Conservation (phyloP, 2,329 filamentous ascomycete species). For the Coniochaeta ligniaria region DNA sequence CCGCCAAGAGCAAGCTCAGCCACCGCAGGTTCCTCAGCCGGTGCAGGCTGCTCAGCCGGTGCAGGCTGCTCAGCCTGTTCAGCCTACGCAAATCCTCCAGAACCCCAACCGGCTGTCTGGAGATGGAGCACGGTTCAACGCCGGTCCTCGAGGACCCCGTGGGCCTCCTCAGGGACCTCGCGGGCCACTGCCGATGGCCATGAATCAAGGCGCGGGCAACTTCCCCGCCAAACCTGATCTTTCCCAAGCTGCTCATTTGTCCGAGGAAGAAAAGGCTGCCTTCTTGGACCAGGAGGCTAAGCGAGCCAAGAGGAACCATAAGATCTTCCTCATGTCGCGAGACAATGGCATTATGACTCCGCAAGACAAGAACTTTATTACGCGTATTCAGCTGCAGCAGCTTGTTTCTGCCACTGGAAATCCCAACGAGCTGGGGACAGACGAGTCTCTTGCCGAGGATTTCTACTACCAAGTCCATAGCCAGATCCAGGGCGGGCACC, state of each 20-base stretch:
- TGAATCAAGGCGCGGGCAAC: not conserved
- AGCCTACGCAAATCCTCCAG: conserved; percentile 71
- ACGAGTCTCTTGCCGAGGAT: conserved; percentile 80
- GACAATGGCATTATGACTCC: conserved; percentile 98
- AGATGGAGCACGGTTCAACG: conserved; percentile 31
- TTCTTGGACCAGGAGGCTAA: conserved; percentile 89
- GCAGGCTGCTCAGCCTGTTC: conserved; percentile 31
- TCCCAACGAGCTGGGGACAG: conserved; percentile 69
- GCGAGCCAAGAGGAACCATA: conserved; percentile 94
- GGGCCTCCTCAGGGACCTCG: conserved; percentile 18
- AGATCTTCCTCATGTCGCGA: conserved; percentile 87
- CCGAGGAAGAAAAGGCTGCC: conserved; percentile 75
- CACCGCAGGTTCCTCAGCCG: not conserved
- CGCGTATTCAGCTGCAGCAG: conserved; percentile 93
- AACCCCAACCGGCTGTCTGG: conserved; percentile 62
- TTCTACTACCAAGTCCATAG: conserved; percentile 99
- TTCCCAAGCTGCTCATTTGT: conserved; percentile 67
- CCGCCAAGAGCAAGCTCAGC: conserved; percentile 7
- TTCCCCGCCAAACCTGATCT: conserved; percentile 42
- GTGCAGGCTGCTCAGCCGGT: conserved; percentile 15
- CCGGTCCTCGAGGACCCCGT: conserved; percentile 19
- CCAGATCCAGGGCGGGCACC: conserved; percentile 83
- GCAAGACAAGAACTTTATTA: conserved; percentile 99
- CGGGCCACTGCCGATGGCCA: conserved; percentile 6
- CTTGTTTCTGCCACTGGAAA: conserved; percentile 88